Percentiles rank a stretch among this genome's conserved stretches.
These are phyloP conservation scores for Pseudogymnoascus sp. DNA, from an alignment of 2,329 filamentous ascomycete species.

Conservation along the genomic window DNA sequence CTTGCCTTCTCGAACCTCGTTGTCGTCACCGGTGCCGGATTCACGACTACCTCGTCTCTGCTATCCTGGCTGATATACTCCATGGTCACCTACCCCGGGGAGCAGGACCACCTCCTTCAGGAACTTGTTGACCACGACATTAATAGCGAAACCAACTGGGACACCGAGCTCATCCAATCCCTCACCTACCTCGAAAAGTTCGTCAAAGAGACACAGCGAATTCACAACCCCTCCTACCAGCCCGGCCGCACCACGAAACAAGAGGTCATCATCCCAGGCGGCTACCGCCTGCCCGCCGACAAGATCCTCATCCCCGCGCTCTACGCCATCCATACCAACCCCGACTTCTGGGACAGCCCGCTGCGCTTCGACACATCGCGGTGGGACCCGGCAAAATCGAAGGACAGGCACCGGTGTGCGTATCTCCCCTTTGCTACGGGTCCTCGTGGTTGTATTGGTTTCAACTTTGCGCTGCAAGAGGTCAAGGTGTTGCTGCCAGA, in stretches of 20 bases:
- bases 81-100: slow-evolving; percentile 35
- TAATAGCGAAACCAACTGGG: slow-evolving; percentile 27
- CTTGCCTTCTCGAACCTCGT: slow-evolving; percentile 28
- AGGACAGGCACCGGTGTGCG: slow-evolving; percentile 16
- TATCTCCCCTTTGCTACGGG: slow-evolving; percentile 34
- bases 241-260: slow-evolving; percentile 38
- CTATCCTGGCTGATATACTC: slow-evolving; percentile 41
- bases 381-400: slow-evolving; percentile 18
- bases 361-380: slow-evolving; percentile 19
- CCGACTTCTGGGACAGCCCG: slow-evolving; percentile 18
- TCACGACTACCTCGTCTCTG: slow-evolving; percentile 40
- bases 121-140: slow-evolving; percentile 36
- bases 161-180: slow-evolving; percentile 29
- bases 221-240: slow-evolving; percentile 41
- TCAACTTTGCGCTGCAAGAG: slow-evolving; percentile 35
- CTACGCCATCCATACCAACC: slow-evolving; percentile 20
- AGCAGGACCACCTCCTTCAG: slow-evolving; percentile 39
- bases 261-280: slow-evolving; percentile 39
- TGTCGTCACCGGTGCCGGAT: slow-evolving; percentile 38
- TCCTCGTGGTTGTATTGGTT: slow-evolving; percentile 32
- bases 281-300: slow-evolving; percentile 36
- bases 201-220: slow-evolving; percentile 40
- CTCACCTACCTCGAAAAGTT: slow-evolving; percentile 35
- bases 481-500: slow-evolving; percentile 32
- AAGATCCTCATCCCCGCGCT: slow-evolving; percentile 19